Percentiles rank a stretch among this genome's conserved stretches.
These are phyloP conservation scores for Blastobotrys apis DNA, from an alignment of 1,139 yeast genomes.

Conservation along the genomic window DNA sequence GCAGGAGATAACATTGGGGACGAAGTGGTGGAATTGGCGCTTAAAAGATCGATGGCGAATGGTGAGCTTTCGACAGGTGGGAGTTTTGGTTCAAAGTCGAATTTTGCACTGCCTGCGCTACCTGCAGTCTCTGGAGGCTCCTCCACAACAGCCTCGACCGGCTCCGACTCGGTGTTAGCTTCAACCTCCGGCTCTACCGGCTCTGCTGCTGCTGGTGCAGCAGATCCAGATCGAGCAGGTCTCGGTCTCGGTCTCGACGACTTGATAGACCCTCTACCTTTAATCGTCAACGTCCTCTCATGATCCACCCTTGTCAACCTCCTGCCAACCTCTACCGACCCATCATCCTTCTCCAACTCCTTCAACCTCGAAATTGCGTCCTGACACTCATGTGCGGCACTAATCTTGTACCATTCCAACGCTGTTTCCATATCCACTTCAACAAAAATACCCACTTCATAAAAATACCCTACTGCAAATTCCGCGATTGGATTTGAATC, in stretches of 20 bases:
- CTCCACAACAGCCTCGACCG: not conserved
- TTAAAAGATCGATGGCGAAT: not conserved
- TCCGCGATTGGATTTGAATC: constrained; percentile 35
- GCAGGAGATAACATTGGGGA: too few species aligned
- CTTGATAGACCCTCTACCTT: constrained; percentile 27
- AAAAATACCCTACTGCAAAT: constrained; percentile 41
- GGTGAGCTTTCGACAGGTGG: constrained; percentile 11
- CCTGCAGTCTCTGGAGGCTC: not conserved
- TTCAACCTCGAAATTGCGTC: constrained; percentile 35
- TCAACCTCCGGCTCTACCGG: not conserved
- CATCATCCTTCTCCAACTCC: constrained; percentile 19
- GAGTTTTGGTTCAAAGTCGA: constrained; percentile 9
- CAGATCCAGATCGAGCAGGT: not conserved
- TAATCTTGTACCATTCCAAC: constrained; percentile 30
- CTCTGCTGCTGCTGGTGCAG: not conserved
- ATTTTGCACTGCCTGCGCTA: too few species aligned
- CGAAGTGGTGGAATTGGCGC: not conserved
- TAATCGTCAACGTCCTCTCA: constrained; percentile 25
- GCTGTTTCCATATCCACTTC: constrained; percentile 31
- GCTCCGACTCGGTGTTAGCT: not conserved
- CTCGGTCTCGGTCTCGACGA: constrained; percentile 20
- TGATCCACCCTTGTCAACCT: constrained; percentile 28
- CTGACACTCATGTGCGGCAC: constrained; percentile 31
- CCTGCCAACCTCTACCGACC: constrained; percentile 15
- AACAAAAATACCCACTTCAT: constrained; percentile 40